Percentiles rank a stretch among this genome's conserved stretches.
Evolutionary conservation across 1,139 yeast species (phyloP).

Genomic region (Taphrina betulina): DNA sequence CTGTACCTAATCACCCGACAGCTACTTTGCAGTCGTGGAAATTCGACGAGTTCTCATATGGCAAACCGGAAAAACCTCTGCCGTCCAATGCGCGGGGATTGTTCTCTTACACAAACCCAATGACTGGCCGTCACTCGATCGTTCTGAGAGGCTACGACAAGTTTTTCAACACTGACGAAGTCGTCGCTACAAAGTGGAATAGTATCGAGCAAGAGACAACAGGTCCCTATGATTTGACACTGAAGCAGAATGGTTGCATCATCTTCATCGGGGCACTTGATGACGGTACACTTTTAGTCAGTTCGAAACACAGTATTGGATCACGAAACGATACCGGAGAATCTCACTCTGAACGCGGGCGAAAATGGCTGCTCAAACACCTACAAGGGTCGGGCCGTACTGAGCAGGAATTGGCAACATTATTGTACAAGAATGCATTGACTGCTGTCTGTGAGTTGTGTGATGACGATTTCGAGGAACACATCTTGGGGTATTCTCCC

Average conservation of each 20-base stretch:
- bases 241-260: slow-evolving; percentile 93
- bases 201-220: slow-evolving; percentile 51
- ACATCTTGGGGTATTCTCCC: slow-evolving; percentile 69
- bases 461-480: slow-evolving; percentile 93
- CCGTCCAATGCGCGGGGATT: slow-evolving; percentile 84
- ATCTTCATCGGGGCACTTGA: slow-evolving; percentile 73
- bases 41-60: slow-evolving; percentile 29
- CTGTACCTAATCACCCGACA: slow-evolving; percentile 5
- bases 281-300: slow-evolving; percentile 66
- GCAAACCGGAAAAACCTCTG: slow-evolving; percentile 49
- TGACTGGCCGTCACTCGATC: slow-evolving; percentile 46
- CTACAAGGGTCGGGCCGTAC: slow-evolving; percentile 49
- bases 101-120: slow-evolving; percentile 56
- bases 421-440: slow-evolving; percentile 53
- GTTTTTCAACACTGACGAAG: slow-evolving; percentile 80
- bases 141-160: slow-evolving; percentile 90
- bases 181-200: slow-evolving; percentile 52
- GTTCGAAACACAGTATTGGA: slow-evolving; percentile 90
- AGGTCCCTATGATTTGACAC: slow-evolving; percentile 80
- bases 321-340: slow-evolving; percentile 50
- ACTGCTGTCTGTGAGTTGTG: slow-evolving; percentile 94
- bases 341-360: slow-evolving; percentile 50
- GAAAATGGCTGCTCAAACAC: slow-evolving; percentile 57
- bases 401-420: slow-evolving; percentile 55
- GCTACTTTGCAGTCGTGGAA: slow-evolving; percentile 23